Conservation (phyloP, 75 land plant genomes). For the Selaginella tamariscina region DNA sequence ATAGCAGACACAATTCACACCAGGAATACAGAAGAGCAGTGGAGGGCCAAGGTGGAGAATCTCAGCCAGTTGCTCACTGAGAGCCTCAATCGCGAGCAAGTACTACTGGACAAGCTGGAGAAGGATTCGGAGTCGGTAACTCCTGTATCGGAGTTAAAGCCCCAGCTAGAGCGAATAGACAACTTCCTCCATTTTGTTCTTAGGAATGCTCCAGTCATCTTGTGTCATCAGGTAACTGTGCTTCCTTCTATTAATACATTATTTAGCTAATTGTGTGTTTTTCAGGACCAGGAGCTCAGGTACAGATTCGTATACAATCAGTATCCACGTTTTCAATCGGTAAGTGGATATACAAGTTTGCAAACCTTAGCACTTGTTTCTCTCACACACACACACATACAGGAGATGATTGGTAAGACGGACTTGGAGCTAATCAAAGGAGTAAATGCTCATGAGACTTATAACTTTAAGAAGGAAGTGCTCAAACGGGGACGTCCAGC, state of each 20-base stretch:
- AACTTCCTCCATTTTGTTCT: conserved; percentile 70
- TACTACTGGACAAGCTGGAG: conserved; percentile 42
- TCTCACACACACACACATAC: conserved; percentile 12
- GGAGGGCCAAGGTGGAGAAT: conserved; percentile 48
- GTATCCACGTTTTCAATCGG: conserved; percentile 44
- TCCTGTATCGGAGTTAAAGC: conserved; percentile 51
- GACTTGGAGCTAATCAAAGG: conserved; percentile 69
- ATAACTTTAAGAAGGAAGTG: conserved; percentile 72
- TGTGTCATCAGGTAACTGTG: conserved; percentile 65
- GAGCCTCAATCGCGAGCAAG: conserved; percentile 54
- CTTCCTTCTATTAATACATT: background rate
- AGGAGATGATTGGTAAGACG: conserved; percentile 85
- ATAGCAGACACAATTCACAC: background rate
- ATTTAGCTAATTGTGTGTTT: background rate
- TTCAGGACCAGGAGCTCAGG: conserved; percentile 73
- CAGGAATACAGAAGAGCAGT: conserved; percentile 22
- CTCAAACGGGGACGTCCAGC: conserved; percentile 49
- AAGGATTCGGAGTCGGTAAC: conserved; percentile 23
- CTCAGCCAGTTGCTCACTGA: conserved; percentile 42
- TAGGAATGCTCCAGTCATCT: conserved; percentile 65
- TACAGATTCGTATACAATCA: conserved; percentile 80
- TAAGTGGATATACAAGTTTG: conserved; percentile 1
- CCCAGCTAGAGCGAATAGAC: conserved; percentile 64
- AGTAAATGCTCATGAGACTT: conserved; percentile 46
- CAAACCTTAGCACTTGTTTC: conserved; percentile 7